Conservation (phyloP, 371 early-diverging fungal species). For the Haplosporangium sp. region DNA sequence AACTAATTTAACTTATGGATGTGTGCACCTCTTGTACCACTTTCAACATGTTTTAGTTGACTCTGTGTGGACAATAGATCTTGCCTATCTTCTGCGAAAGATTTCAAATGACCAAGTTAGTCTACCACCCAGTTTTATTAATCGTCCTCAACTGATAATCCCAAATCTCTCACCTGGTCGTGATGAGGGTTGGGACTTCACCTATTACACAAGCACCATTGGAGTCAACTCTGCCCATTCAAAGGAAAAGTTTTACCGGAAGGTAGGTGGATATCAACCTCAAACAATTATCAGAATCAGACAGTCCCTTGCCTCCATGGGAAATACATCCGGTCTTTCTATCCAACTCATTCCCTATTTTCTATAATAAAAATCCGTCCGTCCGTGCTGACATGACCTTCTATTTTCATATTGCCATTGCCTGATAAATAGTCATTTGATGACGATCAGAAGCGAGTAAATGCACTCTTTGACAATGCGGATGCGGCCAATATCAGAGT, state of each 20-base stretch:
- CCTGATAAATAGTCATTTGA: slow-evolving; percentile 60
- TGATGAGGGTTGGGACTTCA: slow-evolving; percentile 74
- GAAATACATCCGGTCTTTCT: not conserved
- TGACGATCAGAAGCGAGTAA: slow-evolving; percentile 80
- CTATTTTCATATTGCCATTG: not conserved
- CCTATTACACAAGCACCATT: slow-evolving; percentile 86
- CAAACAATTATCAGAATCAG: not conserved
- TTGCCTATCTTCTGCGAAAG: slow-evolving; percentile 79
- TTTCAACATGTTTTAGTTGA: slow-evolving; percentile 47
- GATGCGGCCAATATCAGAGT: slow-evolving; percentile 77
- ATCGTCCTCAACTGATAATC: slow-evolving; percentile 35
- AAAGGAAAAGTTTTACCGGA: slow-evolving; percentile 74
- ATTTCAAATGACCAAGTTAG: slow-evolving; percentile 49
- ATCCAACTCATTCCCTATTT: not conserved
- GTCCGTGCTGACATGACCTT: slow-evolving; percentile 1
- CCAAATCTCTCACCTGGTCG: slow-evolving; percentile 46
- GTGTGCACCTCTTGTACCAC: not conserved
- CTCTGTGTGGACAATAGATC: slow-evolving; percentile 91
- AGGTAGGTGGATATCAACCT: slow-evolving; percentile 10
- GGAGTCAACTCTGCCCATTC: slow-evolving; percentile 83
- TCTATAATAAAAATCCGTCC: not conserved
- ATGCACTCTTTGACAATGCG: slow-evolving; percentile 81
- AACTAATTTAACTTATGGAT: slow-evolving; percentile 19
- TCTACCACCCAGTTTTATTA: slow-evolving; percentile 21
- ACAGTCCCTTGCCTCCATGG: not conserved